Evolutionary conservation across 192 early-diverging fungal genomes (phyloP).

Genomic region (Coemansia sp.): DNA sequence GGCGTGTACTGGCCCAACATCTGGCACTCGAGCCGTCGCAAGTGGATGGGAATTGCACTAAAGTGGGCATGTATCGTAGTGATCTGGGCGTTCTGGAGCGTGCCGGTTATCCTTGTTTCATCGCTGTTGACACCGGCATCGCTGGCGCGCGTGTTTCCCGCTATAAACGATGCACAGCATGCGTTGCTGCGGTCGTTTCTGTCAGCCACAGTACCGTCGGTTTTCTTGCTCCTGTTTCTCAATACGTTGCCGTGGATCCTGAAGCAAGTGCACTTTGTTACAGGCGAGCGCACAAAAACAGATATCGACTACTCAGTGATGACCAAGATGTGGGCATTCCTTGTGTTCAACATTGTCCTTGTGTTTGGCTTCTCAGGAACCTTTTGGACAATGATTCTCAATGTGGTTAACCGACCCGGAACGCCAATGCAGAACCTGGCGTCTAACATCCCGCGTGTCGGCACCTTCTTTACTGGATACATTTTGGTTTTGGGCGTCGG

Average conservation of each 20-base stretch:
- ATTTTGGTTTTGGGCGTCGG: slow-evolving; percentile 72
- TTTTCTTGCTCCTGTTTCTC: slow-evolving; percentile 71
- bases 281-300: slow-evolving; percentile 45
- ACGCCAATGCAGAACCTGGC: slow-evolving; percentile 66
- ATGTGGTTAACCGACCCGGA: slow-evolving; percentile 65
- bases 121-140: slow-evolving; percentile 66
- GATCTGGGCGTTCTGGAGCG: slow-evolving; percentile 75
- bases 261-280: slow-evolving; percentile 48
- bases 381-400: slow-evolving; percentile 60
- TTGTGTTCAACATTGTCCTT: slow-evolving; percentile 73
- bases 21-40: slow-evolving; percentile 59
- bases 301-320: slow-evolving; percentile 56
- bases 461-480: slow-evolving; percentile 80
- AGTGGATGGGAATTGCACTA: slow-evolving; percentile 56
- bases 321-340: slow-evolving; percentile 73
- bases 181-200: slow-evolving; percentile 61
- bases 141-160: slow-evolving; percentile 62
- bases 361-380: slow-evolving; percentile 75
- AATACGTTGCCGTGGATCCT: slow-evolving; percentile 70
- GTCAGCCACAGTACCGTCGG: slow-evolving; percentile 68
- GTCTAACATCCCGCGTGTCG: slow-evolving; percentile 63
- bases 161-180: slow-evolving; percentile 56
- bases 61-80: slow-evolving; percentile 60
- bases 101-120: slow-evolving; percentile 67
- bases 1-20: slow-evolving; percentile 78